These are phyloP conservation scores for Westerdykella sp. DNA, from an alignment of 2,329 filamentous ascomycete species.

Conservation along the genomic window DNA sequence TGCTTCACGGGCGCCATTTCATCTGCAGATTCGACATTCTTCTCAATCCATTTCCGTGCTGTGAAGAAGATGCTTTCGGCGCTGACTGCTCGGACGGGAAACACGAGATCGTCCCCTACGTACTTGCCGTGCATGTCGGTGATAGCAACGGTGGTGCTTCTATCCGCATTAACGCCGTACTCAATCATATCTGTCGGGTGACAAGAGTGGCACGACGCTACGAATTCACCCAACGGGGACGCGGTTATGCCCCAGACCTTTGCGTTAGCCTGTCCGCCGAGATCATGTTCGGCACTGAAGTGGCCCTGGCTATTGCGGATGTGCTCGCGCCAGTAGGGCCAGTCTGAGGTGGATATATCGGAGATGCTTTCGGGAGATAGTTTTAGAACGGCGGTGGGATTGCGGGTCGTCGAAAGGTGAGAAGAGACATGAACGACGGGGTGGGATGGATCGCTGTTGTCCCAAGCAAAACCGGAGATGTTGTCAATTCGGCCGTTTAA, in stretches of 20 bases:
- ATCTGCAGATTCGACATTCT: constrained; percentile 22
- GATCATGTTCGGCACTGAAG: constrained; percentile 47
- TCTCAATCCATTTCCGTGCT: constrained; percentile 29
- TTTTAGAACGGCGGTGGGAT: constrained; percentile 26
- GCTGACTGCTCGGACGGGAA: constrained; percentile 15
- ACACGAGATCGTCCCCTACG: constrained; percentile 8
- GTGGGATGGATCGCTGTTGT: constrained; percentile 13
- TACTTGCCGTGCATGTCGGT: constrained; percentile 15
- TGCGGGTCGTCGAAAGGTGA: constrained; percentile 29
- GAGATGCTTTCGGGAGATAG: constrained; percentile 13
- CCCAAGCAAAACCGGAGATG: constrained; percentile 32
- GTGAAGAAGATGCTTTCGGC: constrained; percentile 32
- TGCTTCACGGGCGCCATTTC: constrained; percentile 17
- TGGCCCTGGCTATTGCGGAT: constrained; percentile 33
- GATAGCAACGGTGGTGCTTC: constrained; percentile 37
- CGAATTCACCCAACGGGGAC: constrained; percentile 43
- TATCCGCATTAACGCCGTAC: constrained; percentile 46
- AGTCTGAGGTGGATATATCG: background rate
- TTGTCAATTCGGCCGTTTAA: constrained; percentile 41
- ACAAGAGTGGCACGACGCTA: constrained; percentile 46
- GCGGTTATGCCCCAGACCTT: constrained; percentile 50
- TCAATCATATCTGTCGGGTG: constrained; percentile 55
- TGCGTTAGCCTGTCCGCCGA: constrained; percentile 45
- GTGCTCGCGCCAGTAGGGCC: constrained; percentile 38
- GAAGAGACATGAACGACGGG: constrained; percentile 35